Evolutionary conservation across 208 protist genomes (phyloP), one percentile per base, ranked within the genome.

Genomic region (Acanthamoeba triangularis): DNA sequence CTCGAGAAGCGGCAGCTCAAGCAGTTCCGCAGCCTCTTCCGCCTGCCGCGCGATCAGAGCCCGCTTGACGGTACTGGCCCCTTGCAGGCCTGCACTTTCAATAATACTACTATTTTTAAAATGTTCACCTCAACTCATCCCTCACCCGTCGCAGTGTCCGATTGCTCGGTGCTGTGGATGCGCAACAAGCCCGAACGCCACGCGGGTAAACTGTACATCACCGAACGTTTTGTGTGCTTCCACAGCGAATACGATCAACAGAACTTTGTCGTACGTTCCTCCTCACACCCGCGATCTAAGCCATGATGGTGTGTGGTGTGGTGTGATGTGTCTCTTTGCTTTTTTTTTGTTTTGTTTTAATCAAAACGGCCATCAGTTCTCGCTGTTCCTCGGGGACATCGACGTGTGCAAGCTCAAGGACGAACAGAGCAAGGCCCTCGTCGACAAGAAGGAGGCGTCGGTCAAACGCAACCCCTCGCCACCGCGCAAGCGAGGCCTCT

Each of bases 181-280:
- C 74, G 74, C 59, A 63, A 92, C 41, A 54, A 92, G 37, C 63
- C 85, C 20, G 85, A 92, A 41, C 23, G 28, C 20, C 85, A 92
- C 30, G 63, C 59, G 85, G 85, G 85, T 28, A 72, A 72, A 69
- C 41, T 92, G 54, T 92, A 92, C 44, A 41, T 92, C 16, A 92
- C 85, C 14, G 54, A 92, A 47, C 54, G 35, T 23, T 92, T 56
- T 72, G 54, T 92, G 63, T 92, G 85, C 85, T 92, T 92, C 33
- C 85, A 74, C 25, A 84, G 74, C 74, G 44, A 44, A 30, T 52
- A 54, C 41, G 74, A 84, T 28, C 44, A 52, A 23, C 65, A 72
- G 30, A 72, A 72, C 65, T 20, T 72, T n/a, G 11, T 72, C 65
- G 65, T 72, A 37, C 65, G 65, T 65, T 11, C 25, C 44, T 47